Evolutionary conservation across 805 yeast species (phyloP), one percentile per base, ranked within the genome.

Genomic region (Cyberlindnera mrakii): DNA sequence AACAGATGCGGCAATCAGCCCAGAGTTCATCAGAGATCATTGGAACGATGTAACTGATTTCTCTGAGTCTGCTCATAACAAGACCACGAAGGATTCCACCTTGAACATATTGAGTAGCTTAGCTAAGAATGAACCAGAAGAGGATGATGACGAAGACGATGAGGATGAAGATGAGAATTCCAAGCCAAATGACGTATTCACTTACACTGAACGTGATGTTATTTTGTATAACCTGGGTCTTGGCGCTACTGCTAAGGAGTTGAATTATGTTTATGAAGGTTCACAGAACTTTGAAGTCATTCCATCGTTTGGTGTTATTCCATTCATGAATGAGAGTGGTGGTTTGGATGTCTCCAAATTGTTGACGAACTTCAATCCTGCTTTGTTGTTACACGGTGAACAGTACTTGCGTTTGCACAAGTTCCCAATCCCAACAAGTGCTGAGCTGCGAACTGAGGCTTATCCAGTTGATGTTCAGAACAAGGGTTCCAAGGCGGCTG

Each of bases 341-440:
- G 76, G 76, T 45, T 62, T 78, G 43, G 73, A 84, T 30, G 77
- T 83, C 60, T 68, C 74, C 47, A 69, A 72, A 45, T 63, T 82
- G 35, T 80, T 91, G 53, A 84, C 80, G 45, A 80, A 86, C 67
- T 91, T 87, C 73, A 86, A 87, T 66, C 96, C 93, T 47, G 82
- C 88, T 78, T 74, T 83, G 65, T 73, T 91, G 58, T 75, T 91
- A 53, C 98, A 91, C 63, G 99, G 98, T 46, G 99, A 91, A 68
- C 97, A 91, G 64, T 91, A 85, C 65, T 71, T 90, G 54, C 88
- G 80, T 65, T 63, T 91, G 49, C 72, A 73, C 50, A 77, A 81
- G 62, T 80, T 75, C 71, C 93, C 95, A 45, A 72, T 91, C 45
- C 95, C 96, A 48, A 77, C 85, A 1, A 72, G 75, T 48, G 95